Percentiles rank a stretch among this genome's conserved stretches.
Evolutionary conservation across 805 yeast genomes (phyloP).

Genomic region (Clavispora santaluciae): DNA sequence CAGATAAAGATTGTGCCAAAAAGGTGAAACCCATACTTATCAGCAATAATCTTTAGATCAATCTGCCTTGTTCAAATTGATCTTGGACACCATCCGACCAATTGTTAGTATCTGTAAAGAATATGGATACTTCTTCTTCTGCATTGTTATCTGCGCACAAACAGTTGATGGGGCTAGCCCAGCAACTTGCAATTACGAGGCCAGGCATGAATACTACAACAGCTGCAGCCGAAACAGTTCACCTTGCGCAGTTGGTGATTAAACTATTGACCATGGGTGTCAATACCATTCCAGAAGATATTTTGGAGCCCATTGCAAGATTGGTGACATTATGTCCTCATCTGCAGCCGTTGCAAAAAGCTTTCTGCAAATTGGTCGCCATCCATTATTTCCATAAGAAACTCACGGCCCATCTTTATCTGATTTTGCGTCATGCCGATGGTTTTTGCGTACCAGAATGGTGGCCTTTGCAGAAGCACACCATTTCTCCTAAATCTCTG

Average conservation of each 20-base stretch:
- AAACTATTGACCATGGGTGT: not conserved
- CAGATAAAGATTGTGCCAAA: too few species aligned
- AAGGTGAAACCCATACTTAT: too few species aligned
- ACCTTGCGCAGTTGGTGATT: conserved; percentile 1
- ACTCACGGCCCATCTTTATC: conserved; percentile 1
- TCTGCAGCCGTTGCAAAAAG: not conserved
- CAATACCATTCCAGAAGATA: not conserved
- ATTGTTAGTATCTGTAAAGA: too few species aligned
- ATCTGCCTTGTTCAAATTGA: too few species aligned
- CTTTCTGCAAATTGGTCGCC: conserved; percentile 5
- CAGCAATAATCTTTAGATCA: too few species aligned
- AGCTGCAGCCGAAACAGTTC: conserved; percentile 1
- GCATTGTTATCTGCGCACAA: not conserved
- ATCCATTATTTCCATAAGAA: not conserved
- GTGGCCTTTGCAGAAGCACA: conserved; percentile 6
- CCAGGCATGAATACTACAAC: too few species aligned
- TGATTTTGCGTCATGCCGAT: not conserved
- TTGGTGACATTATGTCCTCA: conserved; percentile 1
- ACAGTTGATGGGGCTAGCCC: not conserved
- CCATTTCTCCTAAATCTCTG: not conserved
- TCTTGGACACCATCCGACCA: too few species aligned
- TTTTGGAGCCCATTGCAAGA: conserved; percentile 3
- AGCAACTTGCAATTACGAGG: not conserved
- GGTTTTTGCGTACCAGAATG: conserved; percentile 7
- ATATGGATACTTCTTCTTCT: not conserved